Base-by-base conservation (phyloP, 208 protist species). In the Trypanosoma lewisi region DNA sequence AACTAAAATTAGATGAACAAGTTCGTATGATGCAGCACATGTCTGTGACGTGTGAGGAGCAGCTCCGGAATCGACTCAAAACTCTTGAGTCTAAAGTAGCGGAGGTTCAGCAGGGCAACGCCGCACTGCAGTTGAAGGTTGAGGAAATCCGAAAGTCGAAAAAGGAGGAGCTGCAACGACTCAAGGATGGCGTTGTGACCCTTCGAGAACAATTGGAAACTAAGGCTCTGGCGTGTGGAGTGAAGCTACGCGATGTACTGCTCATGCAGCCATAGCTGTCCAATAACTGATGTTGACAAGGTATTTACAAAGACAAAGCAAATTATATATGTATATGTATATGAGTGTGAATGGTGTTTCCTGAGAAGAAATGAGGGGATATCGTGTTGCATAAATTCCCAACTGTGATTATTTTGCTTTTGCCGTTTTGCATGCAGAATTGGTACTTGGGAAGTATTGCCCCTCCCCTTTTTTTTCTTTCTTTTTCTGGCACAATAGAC, bases 211-310 rank as follows among this genome's bases (percentile, higher is more conserved):
- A 95, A 25, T 89, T 97, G 65, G 85, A 97, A 28, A 61, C 89
- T 25, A 96, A 94, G 82, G 93, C 91, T 2, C 63, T 97, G 0
- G 69, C 82, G 36, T 97, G 95, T 62, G 93, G 89, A 39, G 65
- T 95, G 36, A 86, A 92, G 78, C 80, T 98, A 31, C 95, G 94
- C 49, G 85, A 97, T 28, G 73, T 83, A 0, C 60, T 95, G 1
- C 72, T 83, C 17, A 68, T 78, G 66, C 56, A 71, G n/a, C 30
- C 62, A 17, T 79, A 52, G 62, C 76, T n/a, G 45, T 39, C 28
- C 31, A 27, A 33, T 28, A 25, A 25, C 8, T 28, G 17, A 33
- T 52, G 21, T 52, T 52, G 48, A 52, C 0, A 52, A 33, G 14
- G 0, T 21, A 53, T 23, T 16, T n/a, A 17, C 23, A 53, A 53